Conservation (phyloP, 257 asterid species). For the Leonotis leonurus region DNA sequence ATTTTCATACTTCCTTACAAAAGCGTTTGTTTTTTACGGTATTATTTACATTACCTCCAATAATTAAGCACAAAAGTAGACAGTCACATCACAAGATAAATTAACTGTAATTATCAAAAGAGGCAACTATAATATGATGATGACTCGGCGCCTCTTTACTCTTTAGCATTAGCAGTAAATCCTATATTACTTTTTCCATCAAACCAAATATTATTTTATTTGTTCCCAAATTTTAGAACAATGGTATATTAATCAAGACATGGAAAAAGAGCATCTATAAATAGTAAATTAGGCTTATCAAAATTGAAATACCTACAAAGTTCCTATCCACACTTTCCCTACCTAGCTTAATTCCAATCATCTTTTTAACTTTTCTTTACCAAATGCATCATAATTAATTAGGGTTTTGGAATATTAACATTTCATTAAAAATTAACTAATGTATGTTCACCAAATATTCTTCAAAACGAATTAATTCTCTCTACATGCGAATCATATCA, state of each 20-base stretch:
- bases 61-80: slow-evolving; percentile 19
- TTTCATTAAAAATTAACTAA: no score
- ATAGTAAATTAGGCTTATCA: background rate
- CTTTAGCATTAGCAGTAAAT: background rate
- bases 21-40: no score
- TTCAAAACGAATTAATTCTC: no score
- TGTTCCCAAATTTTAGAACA: slow-evolving; percentile 5
- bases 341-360: background rate
- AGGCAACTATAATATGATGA: slow-evolving; percentile 5
- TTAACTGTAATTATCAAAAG: slow-evolving; percentile 5
- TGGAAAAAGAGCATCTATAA: slow-evolving; percentile 1
- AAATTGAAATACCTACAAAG: background rate
- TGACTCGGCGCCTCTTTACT: no score
- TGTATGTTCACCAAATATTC: no score
- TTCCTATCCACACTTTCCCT: background rate
- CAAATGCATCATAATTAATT: background rate
- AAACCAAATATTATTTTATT: background rate
- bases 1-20: no score
- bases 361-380: background rate
- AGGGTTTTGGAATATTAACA: no score
- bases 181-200: background rate
- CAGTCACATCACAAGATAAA: slow-evolving; percentile 20
- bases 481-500: no score
- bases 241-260: background rate
- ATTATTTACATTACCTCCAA: no score